Percentiles rank a stretch among this genome's conserved stretches.
phyloP scores from a whole-genome alignment of 2,329 filamentous ascomycete species.

The Aureobasidium melanogenum region DNA sequence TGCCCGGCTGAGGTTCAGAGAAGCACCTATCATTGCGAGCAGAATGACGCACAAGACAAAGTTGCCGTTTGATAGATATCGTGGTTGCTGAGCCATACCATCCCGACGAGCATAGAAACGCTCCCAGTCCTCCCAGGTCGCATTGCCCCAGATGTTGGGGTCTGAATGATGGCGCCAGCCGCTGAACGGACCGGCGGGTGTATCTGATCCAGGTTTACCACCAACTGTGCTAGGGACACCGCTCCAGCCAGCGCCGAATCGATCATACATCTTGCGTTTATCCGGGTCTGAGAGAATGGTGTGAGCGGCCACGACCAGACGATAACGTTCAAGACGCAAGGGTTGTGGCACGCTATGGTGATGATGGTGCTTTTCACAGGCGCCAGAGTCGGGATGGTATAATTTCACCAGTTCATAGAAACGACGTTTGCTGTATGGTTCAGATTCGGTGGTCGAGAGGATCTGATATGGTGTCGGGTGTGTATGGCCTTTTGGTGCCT shows the following conservation, averaged over 20 bases:
- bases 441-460: constrained; percentile 52
- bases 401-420: constrained; percentile 92
- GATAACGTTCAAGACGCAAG: constrained; percentile 76
- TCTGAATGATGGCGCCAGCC: constrained; percentile 30
- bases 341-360: constrained; percentile 46
- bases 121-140: constrained; percentile 98
- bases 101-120: constrained; percentile 30
- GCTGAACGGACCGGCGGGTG: constrained; percentile 26
- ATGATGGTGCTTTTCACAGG: constrained; percentile 30
- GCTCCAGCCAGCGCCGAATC: constrained; percentile 72
- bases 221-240: constrained; percentile 29
- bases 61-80: constrained; percentile 68
- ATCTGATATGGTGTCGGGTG: constrained; percentile 84
- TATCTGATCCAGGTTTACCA: neutral
- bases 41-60: constrained; percentile 67
- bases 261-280: constrained; percentile 75
- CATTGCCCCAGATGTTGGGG: constrained; percentile 56
- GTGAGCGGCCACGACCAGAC: constrained; percentile 79
- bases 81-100: constrained; percentile 33
- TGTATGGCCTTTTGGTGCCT: constrained; percentile 28
- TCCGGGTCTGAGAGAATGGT: constrained; percentile 73
- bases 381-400: constrained; percentile 76
- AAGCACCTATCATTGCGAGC: constrained; percentile 59
- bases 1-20: constrained; percentile 64
- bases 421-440: constrained; percentile 69